Evolutionary conservation across 2,329 filamentous ascomycete species (phyloP).

Genomic region (Fusarium aywerte): DNA sequence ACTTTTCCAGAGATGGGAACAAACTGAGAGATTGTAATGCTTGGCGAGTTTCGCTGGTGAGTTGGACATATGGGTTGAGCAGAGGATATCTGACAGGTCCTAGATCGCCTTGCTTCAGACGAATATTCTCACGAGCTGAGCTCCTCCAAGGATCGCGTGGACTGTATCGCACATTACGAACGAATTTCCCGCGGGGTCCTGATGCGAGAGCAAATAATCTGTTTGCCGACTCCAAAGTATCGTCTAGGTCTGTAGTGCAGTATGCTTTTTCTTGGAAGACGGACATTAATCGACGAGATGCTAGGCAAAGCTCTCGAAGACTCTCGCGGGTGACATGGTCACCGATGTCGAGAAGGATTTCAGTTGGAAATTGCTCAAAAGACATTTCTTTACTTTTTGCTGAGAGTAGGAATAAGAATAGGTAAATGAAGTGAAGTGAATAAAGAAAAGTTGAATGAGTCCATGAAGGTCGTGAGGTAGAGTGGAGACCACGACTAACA

Average conservation of each 20-base stretch:
- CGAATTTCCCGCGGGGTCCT: not conserved
- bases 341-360: slow-evolving; percentile 1
- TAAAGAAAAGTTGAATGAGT: not conserved
- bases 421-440: no score
- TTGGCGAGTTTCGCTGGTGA: not conserved
- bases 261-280: not conserved
- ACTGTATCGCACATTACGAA: not conserved
- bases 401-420: not conserved
- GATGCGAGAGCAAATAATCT: not conserved
- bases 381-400: not conserved
- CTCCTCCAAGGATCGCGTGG: slow-evolving; percentile 1
- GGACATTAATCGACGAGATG: not conserved
- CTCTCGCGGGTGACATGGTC: not conserved
- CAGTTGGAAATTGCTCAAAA: not conserved
- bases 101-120: not conserved
- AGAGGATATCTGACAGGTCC: not conserved
- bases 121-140: not conserved
- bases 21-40: not conserved
- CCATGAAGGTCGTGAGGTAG: not conserved
- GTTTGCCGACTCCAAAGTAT: not conserved
- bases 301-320: not conserved
- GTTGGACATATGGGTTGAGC: not conserved
- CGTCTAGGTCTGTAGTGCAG: not conserved
- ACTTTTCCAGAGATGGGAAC: not conserved
- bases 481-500: not conserved